Evolutionary conservation across 2,329 filamentous ascomycete genomes (phyloP), one percentile per base, ranked within the genome.

Genomic region (Celoporthe dispersa): DNA sequence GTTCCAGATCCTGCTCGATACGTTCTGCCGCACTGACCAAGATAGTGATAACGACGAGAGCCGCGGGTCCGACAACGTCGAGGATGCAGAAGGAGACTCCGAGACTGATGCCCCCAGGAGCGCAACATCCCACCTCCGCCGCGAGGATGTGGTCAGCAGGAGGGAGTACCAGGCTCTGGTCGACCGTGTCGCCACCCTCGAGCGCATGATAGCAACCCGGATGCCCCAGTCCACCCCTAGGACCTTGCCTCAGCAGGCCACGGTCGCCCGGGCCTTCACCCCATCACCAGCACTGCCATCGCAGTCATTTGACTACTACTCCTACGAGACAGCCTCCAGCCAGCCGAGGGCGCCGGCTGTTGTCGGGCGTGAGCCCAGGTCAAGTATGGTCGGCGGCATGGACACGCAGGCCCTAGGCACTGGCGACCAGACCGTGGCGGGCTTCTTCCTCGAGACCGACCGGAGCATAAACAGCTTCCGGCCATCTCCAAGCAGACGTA

Each of bases 121-220:
- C 39, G 39, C 39, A 41, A 59, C n/a, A 25, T 66, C 66, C 19
- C 51, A 48, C 7, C 16, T 62, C 37, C 55, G 19, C 19, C 12
- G 51, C 22, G 33, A 44, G 41, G 48, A 63, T 33, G 2, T 67
- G 31, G 62, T 69, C n/a, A 70, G 39, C 16, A 55, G 66, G 22
- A 59, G 61, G 55, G 65, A 72, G 35, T 68, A 71, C 37, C 62
- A 65, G 8, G 64, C 71, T 35, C 57, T 72, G 12, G 62, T 59
- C 39, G 69, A 64, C 31, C 66, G 71, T 35, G 64, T 72, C 22
- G 31, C 63, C 59, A 61, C 67, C 19, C 66, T 72, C 9, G 71
- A 72, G 69, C 68, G 64, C 31, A 62, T 65, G 37, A 19, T 68
- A 35, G 39, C 66, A 25, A 48, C 51, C 6, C 11, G n/a, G 3